Evolutionary conservation across 305 asterid species (phyloP).

Genomic region (Fraxinus greggii): DNA sequence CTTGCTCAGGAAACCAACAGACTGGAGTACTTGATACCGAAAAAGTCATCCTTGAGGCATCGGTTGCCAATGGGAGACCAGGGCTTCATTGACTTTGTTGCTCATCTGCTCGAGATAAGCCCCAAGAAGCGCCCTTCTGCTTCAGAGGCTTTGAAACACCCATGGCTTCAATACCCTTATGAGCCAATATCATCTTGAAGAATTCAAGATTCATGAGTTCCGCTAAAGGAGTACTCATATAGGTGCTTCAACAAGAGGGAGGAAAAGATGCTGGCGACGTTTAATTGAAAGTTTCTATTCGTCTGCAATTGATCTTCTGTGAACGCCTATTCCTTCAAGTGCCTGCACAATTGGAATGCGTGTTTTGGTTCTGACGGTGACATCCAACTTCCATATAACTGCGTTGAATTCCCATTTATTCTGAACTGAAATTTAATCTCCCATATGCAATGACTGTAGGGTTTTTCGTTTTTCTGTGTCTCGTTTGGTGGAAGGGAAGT

Average conservation of each 20-base stretch:
- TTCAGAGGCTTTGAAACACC: constrained; percentile 86
- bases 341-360: constrained; percentile 37
- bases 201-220: constrained; percentile 8
- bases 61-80: constrained; percentile 99
- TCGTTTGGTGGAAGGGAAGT: constrained; percentile 35
- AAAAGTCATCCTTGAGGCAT: constrained; percentile 86
- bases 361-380: constrained; percentile 29
- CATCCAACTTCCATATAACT: constrained; percentile 30
- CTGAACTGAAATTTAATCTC: constrained; percentile 31
- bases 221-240: constrained; percentile 20
- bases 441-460: constrained; percentile 40
- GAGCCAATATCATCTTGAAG: constrained; percentile 90
- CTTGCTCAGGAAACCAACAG: constrained; percentile 70
- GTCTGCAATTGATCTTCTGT: constrained; percentile 23
- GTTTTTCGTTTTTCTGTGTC: constrained; percentile 3
- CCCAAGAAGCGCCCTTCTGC: constrained; percentile 93
- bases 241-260: constrained; percentile 23
- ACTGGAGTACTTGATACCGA: constrained; percentile 89
- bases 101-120: constrained; percentile 78
- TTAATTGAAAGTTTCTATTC: constrained; percentile 8
- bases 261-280: constrained; percentile 17
- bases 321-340: constrained; percentile 1
- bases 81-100: constrained; percentile 89
- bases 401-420: constrained; percentile 35
- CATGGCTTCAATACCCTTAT: constrained; percentile 94